phyloP scores from a whole-genome alignment of 805 yeast genomes.

The Cyberlindnera xishuangbannaensis region DNA sequence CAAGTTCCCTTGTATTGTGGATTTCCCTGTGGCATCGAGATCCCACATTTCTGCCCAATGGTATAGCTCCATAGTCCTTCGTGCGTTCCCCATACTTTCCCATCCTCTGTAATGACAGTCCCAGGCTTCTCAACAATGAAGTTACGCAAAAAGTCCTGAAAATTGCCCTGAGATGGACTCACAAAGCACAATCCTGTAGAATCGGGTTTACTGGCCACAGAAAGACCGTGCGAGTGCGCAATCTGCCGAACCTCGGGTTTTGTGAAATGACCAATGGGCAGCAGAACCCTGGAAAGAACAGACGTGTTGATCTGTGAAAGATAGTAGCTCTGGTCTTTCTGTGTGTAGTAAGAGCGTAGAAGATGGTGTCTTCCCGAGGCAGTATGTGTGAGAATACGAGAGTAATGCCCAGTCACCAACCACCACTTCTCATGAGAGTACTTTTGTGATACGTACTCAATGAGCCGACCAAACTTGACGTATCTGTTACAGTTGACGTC shows the following conservation, averaged over 20 bases:
- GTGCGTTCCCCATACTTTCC: conserved; percentile 74
- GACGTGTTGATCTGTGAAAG: conserved; percentile 56
- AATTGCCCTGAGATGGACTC: conserved; percentile 55
- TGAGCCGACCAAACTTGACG: conserved; percentile 81
- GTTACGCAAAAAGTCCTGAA: conserved; percentile 66
- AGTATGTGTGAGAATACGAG: conserved; percentile 41
- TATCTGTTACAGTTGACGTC: conserved; percentile 82
- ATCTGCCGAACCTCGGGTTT: conserved; percentile 70
- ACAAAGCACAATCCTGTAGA: conserved; percentile 96
- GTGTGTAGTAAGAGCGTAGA: conserved; percentile 48
- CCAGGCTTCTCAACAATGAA: conserved; percentile 74
- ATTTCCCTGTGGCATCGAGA: conserved; percentile 86
- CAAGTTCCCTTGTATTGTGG: conserved; percentile 72
- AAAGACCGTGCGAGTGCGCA: conserved; percentile 49
- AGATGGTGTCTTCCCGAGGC: conserved; percentile 37
- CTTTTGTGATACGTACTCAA: conserved; percentile 43
- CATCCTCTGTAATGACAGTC: conserved; percentile 68
- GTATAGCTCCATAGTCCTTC: conserved; percentile 93
- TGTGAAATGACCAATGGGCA: conserved; percentile 76
- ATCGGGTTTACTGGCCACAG: conserved; percentile 77
- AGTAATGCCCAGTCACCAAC: conserved; percentile 87
- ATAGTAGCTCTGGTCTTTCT: conserved; percentile 90
- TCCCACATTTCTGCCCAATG: conserved; percentile 77
- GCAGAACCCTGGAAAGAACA: conserved; percentile 44
- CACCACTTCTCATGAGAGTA: conserved; percentile 50